These are phyloP conservation scores for Sugiyamaella paludigena DNA, from an alignment of 1,139 yeast species.

Conservation along the genomic window DNA sequence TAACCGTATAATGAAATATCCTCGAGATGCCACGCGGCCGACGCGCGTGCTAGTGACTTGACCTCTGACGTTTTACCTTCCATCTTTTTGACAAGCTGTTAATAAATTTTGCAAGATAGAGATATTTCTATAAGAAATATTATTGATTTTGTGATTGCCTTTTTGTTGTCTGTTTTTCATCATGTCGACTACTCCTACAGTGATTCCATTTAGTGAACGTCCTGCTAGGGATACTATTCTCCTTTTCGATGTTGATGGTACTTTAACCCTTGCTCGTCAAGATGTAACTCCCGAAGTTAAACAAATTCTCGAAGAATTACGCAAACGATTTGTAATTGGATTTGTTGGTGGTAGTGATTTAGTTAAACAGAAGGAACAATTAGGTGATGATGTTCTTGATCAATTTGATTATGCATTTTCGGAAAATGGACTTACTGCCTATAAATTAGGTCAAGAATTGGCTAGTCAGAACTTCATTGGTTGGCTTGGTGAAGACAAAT, in stretches of 20 bases:
- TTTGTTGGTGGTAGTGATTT: constrained; percentile 98
- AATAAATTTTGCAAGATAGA: too few relatives aligned
- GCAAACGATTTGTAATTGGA: constrained; percentile 91
- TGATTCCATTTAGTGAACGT: constrained; percentile 37
- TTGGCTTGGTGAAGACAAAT: constrained; percentile 95
- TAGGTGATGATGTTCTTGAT: constrained; percentile 66
- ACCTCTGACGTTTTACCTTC: too few relatives aligned
- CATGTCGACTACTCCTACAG: constrained; percentile 8
- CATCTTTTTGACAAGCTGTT: too few relatives aligned
- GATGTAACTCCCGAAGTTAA: constrained; percentile 76
- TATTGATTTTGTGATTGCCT: too few relatives aligned
- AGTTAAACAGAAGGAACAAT: constrained; percentile 91
- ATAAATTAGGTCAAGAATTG: constrained; percentile 80
- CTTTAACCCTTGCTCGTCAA: constrained; percentile 96
- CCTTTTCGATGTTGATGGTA: constrained; percentile 96
- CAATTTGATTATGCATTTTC: constrained; percentile 95
- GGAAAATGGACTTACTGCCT: constrained; percentile 97
- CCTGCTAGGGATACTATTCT: constrained; percentile 48
- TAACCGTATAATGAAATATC: too few relatives aligned
- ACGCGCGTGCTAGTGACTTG: too few relatives aligned
- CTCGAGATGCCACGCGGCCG: too few relatives aligned
- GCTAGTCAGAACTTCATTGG: constrained; percentile 90
- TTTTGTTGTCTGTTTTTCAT: too few relatives aligned
- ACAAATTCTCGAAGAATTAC: constrained; percentile 64
- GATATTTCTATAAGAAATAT: too few relatives aligned